Evolutionary conservation across 495 filamentous ascomycete genomes (phyloP).

Genomic region (Collariella sp.): DNA sequence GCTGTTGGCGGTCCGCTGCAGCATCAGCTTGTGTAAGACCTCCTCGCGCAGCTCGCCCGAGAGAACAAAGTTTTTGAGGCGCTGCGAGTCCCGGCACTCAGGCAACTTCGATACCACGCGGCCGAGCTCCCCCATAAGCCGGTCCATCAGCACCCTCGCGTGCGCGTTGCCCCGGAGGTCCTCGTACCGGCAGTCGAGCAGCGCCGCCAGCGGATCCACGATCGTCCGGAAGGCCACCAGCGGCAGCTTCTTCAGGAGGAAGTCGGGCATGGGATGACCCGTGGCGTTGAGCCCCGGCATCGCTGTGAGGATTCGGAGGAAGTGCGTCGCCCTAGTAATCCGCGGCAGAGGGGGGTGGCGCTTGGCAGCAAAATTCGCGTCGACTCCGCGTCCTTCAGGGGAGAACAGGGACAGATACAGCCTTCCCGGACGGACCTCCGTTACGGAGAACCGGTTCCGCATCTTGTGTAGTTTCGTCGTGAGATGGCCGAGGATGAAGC

Average conservation of each 20-base stretch:
- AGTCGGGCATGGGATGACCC: conserved; percentile 19
- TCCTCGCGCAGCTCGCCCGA: conserved; percentile 41
- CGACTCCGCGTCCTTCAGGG: background rate
- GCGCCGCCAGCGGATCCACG: conserved; percentile 66
- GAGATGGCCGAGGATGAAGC: conserved; percentile 66
- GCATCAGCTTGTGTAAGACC: conserved; percentile 27
- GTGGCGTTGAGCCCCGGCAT: conserved; percentile 23
- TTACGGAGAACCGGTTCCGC: conserved; percentile 47
- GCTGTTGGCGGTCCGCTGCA: conserved; percentile 47
- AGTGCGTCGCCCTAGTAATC: conserved; percentile 17
- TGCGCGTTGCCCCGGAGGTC: conserved; percentile 54
- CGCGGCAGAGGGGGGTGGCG: conserved; percentile 19
- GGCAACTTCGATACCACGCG: conserved; percentile 34
- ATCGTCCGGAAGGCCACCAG: conserved; percentile 65
- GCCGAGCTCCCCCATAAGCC: conserved; percentile 48
- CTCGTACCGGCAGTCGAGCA: conserved; percentile 65
- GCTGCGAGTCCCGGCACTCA: conserved; percentile 55
- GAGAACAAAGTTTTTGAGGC: conserved; percentile 49
- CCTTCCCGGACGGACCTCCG: conserved; percentile 46
- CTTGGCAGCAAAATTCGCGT: conserved; percentile 3
- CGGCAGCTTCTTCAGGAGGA: conserved; percentile 50
- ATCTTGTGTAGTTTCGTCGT: conserved; percentile 47
- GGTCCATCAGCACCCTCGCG: conserved; percentile 54
- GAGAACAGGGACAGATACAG: conserved; percentile 21
- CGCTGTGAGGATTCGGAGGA: conserved; percentile 26